These are phyloP conservation scores for Xylariaceae sp. DNA, from an alignment of 2,329 filamentous ascomycete genomes.

Conservation along the genomic window DNA sequence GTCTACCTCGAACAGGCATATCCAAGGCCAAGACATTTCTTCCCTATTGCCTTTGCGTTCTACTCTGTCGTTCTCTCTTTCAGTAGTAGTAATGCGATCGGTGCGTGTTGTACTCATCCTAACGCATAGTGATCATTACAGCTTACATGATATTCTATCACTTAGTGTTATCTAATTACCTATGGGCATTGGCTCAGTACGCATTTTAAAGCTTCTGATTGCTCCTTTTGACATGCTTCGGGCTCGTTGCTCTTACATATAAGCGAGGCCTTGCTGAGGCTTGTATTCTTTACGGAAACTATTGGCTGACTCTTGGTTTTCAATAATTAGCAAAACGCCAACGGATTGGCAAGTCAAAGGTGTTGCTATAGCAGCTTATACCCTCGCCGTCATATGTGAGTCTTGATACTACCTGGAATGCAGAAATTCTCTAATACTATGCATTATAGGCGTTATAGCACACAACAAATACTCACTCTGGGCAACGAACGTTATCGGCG, in stretches of 20 bases:
- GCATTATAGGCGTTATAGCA: constrained; percentile 48
- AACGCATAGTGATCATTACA: background rate
- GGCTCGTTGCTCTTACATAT: background rate
- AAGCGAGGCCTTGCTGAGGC: background rate
- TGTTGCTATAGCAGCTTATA: constrained; percentile 69
- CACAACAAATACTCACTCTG: constrained; percentile 65
- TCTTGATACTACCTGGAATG: constrained; percentile 14
- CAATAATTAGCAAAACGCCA: constrained; percentile 40
- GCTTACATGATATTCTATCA: constrained; percentile 2
- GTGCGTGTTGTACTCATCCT: constrained; percentile 37
- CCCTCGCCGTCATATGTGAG: constrained; percentile 61
- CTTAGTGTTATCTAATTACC: constrained; percentile 65
- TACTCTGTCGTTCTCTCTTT: constrained; percentile 64
- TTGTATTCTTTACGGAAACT: background rate
- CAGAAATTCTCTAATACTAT: background rate
- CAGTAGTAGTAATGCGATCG: constrained; percentile 62
- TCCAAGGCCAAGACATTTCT: constrained; percentile 62
- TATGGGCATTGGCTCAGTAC: constrained; percentile 58
- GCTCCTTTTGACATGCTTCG: background rate
- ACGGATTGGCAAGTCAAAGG: constrained; percentile 71
- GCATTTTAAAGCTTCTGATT: background rate
- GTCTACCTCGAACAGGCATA: constrained; percentile 66
- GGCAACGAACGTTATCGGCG: constrained; percentile 62
- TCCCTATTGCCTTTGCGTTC: constrained; percentile 62
- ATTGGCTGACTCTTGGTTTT: background rate